phyloP scores from a whole-genome alignment of 768 basidiomycete species.

The Suillus paluster region DNA sequence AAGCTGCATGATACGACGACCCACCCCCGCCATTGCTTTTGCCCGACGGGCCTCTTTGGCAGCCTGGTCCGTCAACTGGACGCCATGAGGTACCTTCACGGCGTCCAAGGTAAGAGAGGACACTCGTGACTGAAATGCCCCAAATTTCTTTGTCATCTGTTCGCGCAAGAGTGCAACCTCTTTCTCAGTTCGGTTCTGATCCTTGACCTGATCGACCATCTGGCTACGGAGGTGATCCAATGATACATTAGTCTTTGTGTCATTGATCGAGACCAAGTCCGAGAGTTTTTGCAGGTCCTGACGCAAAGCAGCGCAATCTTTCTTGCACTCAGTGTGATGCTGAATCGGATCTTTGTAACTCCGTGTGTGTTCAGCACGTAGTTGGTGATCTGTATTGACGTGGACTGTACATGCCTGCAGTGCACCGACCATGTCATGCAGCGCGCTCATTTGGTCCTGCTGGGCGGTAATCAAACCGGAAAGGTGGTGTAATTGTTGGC shows the following conservation, averaged over 20 bases:
- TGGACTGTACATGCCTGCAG: background rate
- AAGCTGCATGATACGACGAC: background rate
- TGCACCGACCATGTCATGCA: background rate
- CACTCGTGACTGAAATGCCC: background rate
- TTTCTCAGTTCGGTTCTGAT: background rate
- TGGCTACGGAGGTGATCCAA: background rate
- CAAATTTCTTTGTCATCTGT: background rate
- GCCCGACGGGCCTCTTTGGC: conserved; percentile 1
- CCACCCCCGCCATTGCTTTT: background rate
- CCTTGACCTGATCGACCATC: conserved; percentile 1
- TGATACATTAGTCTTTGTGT: background rate
- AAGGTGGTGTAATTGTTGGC: background rate
- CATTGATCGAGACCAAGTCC: background rate
- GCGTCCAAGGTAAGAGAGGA: conserved; percentile 1
- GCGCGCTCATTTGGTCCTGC: background rate
- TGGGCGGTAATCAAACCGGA: background rate
- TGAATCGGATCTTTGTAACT: background rate
- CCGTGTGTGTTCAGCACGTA: background rate
- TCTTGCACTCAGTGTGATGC: background rate
- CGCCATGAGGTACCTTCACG: background rate
- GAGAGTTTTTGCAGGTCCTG: background rate
- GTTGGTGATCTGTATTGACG: background rate
- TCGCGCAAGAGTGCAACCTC: conserved; percentile 2
- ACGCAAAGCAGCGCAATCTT: background rate
- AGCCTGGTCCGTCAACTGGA: background rate